Base-by-base conservation (phyloP, 371 early-diverging fungal species). In the Syncephalastrum monosporum region DNA sequence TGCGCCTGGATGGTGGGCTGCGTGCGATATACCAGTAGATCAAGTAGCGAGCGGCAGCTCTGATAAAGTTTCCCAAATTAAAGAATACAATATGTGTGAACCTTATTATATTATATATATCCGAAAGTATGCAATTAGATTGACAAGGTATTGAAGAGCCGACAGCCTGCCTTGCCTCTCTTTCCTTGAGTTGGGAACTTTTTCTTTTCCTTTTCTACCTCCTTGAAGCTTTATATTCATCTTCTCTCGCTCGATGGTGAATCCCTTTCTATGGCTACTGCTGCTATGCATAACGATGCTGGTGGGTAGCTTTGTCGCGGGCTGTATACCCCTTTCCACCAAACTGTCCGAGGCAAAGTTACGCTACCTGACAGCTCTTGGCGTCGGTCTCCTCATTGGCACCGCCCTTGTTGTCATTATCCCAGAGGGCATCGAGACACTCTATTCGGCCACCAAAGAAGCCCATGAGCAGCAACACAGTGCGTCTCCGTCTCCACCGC, bases 351-450 rank as follows among this genome's bases (percentile, higher is more conserved):
- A 89, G 44, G 67, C 83, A 15, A 82, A 84, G 38, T 73, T 95
- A 50, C 75, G 76, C 29, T 64, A 87, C 42, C 72, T 94, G 27
- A 89, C 94, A n/a, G 88, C 91, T n/a, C 84, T 95, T 68, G 92
- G 95, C 25, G 89, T 89, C 12, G 97, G 97, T 14, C 80, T 97
- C 33, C 81, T 97, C 21, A 87, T 95, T 45, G 94, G 95, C 7
- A 92, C 95, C 0, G 90, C 93, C 4, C 76, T 96, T 23, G 85
- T 90, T 12, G 94, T 96, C 8, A 93, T 96, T 52, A 72, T 96
- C 44, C 97, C 97, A 3, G 97, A 95, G 69, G 95, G 97, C 21
- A 86, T 95, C 24, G 95, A 95, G 60, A 91, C 96, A 1, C 71
- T 97, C 17, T 89, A 91, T 57, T 73, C 63, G 29, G 41, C 54